Conservation (phyloP, 441 rosid species). For the Bocquillonia castaneifolia region DNA sequence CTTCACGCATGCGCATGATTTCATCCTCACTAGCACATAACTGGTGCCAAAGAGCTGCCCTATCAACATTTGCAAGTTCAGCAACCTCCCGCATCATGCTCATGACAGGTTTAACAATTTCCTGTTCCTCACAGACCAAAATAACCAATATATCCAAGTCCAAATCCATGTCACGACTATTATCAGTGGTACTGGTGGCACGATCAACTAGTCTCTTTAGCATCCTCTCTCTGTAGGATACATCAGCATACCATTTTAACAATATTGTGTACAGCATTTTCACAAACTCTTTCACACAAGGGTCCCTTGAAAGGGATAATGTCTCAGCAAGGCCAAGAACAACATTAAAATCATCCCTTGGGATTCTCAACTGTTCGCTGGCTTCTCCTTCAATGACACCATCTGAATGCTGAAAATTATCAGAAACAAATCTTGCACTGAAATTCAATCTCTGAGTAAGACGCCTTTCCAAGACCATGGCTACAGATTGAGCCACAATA, state of each 20-base stretch:
- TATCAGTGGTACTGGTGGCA: conserved; percentile 64
- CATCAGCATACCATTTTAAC: conserved; percentile 83
- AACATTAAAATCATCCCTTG: conserved; percentile 63
- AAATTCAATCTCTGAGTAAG: conserved; percentile 49
- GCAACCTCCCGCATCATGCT: conserved; percentile 87
- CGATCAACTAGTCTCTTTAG: conserved; percentile 87
- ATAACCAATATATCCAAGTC: conserved; percentile 78
- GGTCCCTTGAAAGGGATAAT: conserved; percentile 69
- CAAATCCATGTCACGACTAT: conserved; percentile 57
- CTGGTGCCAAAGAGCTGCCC: conserved; percentile 97
- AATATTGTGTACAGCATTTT: conserved; percentile 76
- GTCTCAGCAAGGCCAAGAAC: conserved; percentile 96
- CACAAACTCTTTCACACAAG: conserved; percentile 72
- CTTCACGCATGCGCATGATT: conserved; percentile 63
- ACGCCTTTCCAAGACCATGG: conserved; percentile 83
- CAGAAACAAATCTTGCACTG: conserved; percentile 46
- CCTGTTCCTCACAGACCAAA: conserved; percentile 83
- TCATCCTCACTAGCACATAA: conserved; percentile 81
- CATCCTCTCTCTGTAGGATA: conserved; percentile 70
- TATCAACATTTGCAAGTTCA: conserved; percentile 89
- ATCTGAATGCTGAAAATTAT: conserved; percentile 51
- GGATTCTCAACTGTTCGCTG: conserved; percentile 55
- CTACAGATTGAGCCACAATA: conserved; percentile 64
- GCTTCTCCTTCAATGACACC: conserved; percentile 58
- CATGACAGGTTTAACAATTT: conserved; percentile 63